Evolutionary conservation across 179 eudicot species (phyloP).

Genomic region (Pouteria campechiana): DNA sequence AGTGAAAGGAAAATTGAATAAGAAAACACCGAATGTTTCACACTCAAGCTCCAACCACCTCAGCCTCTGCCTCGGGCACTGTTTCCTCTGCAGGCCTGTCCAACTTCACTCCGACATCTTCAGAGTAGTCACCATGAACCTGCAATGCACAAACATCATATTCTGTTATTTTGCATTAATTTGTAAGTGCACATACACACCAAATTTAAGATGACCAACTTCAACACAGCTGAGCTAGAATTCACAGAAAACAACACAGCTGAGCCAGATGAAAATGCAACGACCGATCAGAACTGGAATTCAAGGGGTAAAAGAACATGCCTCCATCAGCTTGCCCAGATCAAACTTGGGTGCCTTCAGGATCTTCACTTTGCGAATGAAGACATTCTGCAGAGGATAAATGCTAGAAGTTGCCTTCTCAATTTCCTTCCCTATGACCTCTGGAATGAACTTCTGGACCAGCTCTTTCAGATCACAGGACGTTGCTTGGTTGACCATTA

Average conservation of each 20-base stretch:
- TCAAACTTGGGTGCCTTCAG: constrained; percentile 66
- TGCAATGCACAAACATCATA: no score
- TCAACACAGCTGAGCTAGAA: no score
- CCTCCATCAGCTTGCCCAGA: constrained; percentile 69
- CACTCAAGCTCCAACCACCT: constrained; percentile 32
- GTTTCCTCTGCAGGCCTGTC: constrained; percentile 49
- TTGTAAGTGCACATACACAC: no score
- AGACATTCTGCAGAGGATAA: constrained; percentile 57
- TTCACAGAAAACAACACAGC: no score
- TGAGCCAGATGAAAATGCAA: no score
- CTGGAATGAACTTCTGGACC: constrained; percentile 73
- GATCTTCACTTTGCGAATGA: constrained; percentile 56
- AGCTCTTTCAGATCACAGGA: constrained; percentile 78
- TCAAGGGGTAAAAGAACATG: background rate
- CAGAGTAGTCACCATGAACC: constrained; percentile 53
- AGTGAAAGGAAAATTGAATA: no score
- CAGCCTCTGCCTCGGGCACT: constrained; percentile 18
- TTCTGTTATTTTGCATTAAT: no score
- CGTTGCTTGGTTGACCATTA: constrained; percentile 73
- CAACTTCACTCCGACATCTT: constrained; percentile 39
- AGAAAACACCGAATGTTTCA: no score
- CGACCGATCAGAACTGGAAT: no score
- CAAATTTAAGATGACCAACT: no score
- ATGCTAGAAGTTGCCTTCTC: constrained; percentile 81
- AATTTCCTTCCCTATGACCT: constrained; percentile 75